A percentile compares a stretch with the other conserved stretches of the same genome.
Evolutionary conservation across 2,329 filamentous ascomycete species (phyloP).

Genomic region (Aphanocladium album): DNA sequence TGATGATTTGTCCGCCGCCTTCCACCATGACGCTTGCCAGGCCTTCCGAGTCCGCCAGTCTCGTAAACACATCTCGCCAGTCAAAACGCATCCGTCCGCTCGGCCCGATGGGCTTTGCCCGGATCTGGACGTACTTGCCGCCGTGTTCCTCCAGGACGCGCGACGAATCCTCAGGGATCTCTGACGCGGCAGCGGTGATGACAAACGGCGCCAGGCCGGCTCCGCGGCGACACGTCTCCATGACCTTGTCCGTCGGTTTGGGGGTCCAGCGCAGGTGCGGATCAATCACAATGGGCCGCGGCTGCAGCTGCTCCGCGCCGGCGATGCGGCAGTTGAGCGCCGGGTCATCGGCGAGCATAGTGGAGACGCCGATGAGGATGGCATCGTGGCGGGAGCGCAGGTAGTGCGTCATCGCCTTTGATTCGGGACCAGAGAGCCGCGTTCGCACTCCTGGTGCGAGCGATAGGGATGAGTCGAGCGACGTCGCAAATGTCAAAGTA

Average conservation of each 20-base stretch:
- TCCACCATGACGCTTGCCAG: constrained; percentile 86
- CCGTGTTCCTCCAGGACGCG: constrained; percentile 43
- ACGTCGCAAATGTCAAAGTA: constrained; percentile 86
- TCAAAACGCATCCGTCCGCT: constrained; percentile 41
- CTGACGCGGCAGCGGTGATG: constrained; percentile 45
- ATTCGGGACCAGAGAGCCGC: constrained; percentile 71
- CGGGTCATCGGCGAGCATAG: constrained; percentile 79
- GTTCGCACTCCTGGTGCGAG: constrained; percentile 77
- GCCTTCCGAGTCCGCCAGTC: constrained; percentile 50
- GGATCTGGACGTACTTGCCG: constrained; percentile 46
- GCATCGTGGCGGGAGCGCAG: constrained; percentile 77
- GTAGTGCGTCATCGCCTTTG: constrained; percentile 91
- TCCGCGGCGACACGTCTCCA: constrained; percentile 58
- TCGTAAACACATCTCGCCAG: constrained; percentile 61
- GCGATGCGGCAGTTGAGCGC: constrained; percentile 75
- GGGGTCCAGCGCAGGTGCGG: constrained; percentile 70
- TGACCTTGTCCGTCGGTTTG: constrained; percentile 54
- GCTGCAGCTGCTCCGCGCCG: constrained; percentile 56
- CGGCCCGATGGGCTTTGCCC: constrained; percentile 21
- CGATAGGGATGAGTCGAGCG: constrained; percentile 76
- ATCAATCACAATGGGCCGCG: constrained; percentile 78
- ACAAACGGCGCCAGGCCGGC: constrained; percentile 71
- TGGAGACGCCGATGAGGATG: constrained; percentile 80
- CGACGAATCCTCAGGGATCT: constrained; percentile 39
- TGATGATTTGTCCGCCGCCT: constrained; percentile 78